phyloP scores from a whole-genome alignment of 2,329 filamentous ascomycete species.

The Colletotrichum liriopes region DNA sequence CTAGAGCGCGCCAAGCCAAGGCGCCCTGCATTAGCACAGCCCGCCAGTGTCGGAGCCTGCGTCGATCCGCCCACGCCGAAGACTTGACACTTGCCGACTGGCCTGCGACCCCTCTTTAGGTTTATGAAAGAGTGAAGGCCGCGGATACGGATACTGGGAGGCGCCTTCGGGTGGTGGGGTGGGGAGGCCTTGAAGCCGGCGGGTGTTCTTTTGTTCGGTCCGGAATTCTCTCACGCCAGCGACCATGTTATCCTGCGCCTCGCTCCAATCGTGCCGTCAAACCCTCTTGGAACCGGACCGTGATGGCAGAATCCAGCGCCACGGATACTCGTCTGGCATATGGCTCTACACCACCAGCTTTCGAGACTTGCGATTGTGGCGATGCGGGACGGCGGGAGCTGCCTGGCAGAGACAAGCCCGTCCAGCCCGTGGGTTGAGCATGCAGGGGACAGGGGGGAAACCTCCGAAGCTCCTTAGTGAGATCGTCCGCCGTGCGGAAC shows the following conservation, averaged over 20 bases:
- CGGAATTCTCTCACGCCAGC: constrained; percentile 22
- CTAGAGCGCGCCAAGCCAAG: constrained; percentile 36
- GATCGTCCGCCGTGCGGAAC: background rate
- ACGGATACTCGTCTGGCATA: constrained; percentile 6
- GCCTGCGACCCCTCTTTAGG: background rate
- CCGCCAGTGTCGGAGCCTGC: constrained; percentile 37
- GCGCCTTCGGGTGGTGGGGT: background rate
- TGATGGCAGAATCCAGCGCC: constrained; percentile 31
- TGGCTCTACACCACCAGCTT: background rate
- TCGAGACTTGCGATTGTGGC: constrained; percentile 6
- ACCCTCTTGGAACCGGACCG: constrained; percentile 25
- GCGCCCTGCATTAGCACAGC: constrained; percentile 41
- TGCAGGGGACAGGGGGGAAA: constrained; percentile 29
- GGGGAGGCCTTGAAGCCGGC: background rate
- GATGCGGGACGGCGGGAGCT: constrained; percentile 20
- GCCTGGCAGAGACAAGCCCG: constrained; percentile 27
- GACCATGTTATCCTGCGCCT: constrained; percentile 24
- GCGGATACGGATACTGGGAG: constrained; percentile 3
- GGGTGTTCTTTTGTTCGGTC: constrained; percentile 17
- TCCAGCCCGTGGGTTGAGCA: constrained; percentile 12
- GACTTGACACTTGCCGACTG: constrained; percentile 7
- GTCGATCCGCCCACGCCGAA: constrained; percentile 28
- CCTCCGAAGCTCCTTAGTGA: constrained; percentile 2
- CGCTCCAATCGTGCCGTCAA: constrained; percentile 11
- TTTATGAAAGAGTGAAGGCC: background rate